Conservation (phyloP, 2,329 filamentous ascomycete genomes). For the Allantophomopsis lycopodina region DNA sequence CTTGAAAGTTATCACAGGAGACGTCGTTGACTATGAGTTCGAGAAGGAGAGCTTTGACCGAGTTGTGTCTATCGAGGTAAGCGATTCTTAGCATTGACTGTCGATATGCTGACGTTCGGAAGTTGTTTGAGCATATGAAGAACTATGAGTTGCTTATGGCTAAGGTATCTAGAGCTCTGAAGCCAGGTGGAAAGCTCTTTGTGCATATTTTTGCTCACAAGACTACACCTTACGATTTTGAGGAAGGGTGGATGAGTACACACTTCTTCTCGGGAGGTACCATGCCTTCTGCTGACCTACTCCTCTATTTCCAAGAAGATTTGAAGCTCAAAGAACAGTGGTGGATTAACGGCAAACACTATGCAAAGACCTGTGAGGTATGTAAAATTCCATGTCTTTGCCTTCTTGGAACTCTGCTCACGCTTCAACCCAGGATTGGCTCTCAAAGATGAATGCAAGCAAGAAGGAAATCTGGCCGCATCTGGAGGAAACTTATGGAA, state of each 20-base stretch:
- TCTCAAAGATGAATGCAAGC: conserved; percentile 42
- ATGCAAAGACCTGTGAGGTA: conserved; percentile 56
- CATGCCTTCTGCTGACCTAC: conserved; percentile 54
- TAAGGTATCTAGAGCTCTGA: conserved; percentile 45
- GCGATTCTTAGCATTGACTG: too few relatives aligned
- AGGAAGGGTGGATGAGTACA: conserved; percentile 61
- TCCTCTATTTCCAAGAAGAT: conserved; percentile 53
- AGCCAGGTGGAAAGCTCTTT: conserved; percentile 51
- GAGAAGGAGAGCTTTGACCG: conserved; percentile 42
- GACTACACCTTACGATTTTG: conserved; percentile 55
- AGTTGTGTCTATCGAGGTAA: conserved; percentile 48
- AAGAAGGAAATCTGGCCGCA: conserved; percentile 50
- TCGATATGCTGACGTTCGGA: not conserved
- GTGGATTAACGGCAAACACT: conserved; percentile 59
- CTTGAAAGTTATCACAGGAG: conserved; percentile 48
- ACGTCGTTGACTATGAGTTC: conserved; percentile 55
- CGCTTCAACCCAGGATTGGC: conserved; percentile 37
- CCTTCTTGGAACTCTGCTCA: conserved; percentile 1
- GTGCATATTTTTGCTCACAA: conserved; percentile 55
- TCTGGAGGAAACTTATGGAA: conserved; percentile 50
- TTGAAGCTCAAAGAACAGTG: conserved; percentile 47
- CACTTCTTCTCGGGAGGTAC: conserved; percentile 64
- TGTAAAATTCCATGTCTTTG: conserved; percentile 8
- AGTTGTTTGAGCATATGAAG: conserved; percentile 68
- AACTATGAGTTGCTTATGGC: conserved; percentile 56